Evolutionary conservation across 2,329 filamentous ascomycete species (phyloP), one percentile per base, ranked within the genome.

Genomic region (Venturia nashicola): DNA sequence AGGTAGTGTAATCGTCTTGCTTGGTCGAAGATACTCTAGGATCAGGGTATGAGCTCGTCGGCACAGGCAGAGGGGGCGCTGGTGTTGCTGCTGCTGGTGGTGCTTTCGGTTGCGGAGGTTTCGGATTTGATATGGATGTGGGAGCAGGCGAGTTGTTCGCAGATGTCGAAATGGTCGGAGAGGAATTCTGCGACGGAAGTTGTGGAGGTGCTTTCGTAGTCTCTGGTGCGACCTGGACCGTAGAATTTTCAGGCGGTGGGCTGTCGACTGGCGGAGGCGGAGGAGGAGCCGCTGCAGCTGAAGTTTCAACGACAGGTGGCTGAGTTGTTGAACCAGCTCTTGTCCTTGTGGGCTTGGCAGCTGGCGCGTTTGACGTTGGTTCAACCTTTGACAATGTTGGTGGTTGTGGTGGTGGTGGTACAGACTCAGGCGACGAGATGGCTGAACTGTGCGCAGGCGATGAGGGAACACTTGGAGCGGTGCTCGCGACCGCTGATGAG

Each of bases 61-160:
- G 14, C 16, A 54, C 20, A 40, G 61, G 46, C 23, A 14, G 7
- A 8, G 27, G 42, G 6, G 44, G 42, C 9, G 39, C 36, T 18
- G 32, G 60, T 18, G 60, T 32, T 18, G 32, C 39, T 16, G 59
- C 36, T 61, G 23, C 34, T 36, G 39, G 59, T 18, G 32, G 60
- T 18, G 60, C 36, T 61, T 34, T n/a, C 9, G 39, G 61, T 48
- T 62, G 14, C 11, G 61, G 54, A 27, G 39, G 61, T 48, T 62
- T 23, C 11, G 61, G 54, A 27, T n/a, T 54, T 54, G 61, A n/a
- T 27, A 12, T n/a, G 16, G 61, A 5, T 27, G 23, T 34, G 16
- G 61, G 43, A 16, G 43, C 27, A 16, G 39, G 27, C 18, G 60
- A 34, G 8, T 39, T 20, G 18, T 34, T 40, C 54, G 42, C 20